Conservation (phyloP, 2,329 filamentous ascomycete species). For the Ambrosiella beaveri region DNA sequence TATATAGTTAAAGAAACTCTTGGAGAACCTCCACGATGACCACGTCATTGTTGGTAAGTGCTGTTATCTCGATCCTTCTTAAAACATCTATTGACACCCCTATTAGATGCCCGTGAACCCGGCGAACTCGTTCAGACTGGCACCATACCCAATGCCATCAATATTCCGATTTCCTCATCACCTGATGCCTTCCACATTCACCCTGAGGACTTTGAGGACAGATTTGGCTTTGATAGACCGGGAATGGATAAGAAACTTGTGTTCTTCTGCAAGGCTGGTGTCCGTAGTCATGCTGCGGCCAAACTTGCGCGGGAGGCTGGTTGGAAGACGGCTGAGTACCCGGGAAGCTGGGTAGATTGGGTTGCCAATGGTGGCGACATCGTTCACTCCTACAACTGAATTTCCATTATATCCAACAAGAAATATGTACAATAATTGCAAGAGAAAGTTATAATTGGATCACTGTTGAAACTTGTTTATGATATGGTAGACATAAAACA, state of each 20-base stretch:
- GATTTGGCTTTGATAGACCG: conserved; percentile 61
- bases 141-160: conserved; percentile 63
- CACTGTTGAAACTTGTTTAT: too few species aligned
- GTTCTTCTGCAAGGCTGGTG: conserved; percentile 88
- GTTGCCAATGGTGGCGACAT: conserved; percentile 43
- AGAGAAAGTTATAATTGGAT: not conserved
- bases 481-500: too few species aligned
- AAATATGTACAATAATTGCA: not conserved
- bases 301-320: conserved; percentile 60
- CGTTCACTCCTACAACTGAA: conserved; percentile 15
- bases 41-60: conserved; percentile 12
- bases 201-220: conserved; percentile 63
- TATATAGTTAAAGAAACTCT: conserved; percentile 6
- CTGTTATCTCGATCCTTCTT: too few species aligned
- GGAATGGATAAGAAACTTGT: conserved; percentile 42
- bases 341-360: conserved; percentile 75
- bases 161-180: conserved; percentile 61
- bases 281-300: conserved; percentile 63
- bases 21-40: conserved; percentile 8
- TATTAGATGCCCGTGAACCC: conserved; percentile 56
- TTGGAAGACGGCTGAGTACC: conserved; percentile 59
- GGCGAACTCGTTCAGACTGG: conserved; percentile 45
- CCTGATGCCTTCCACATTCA: conserved; percentile 66
- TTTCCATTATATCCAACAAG: not conserved
- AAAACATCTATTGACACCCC: not conserved